Evolutionary conservation across 2,329 filamentous ascomycete genomes (phyloP).

Genomic region (Ascocoryne sarcoides): DNA sequence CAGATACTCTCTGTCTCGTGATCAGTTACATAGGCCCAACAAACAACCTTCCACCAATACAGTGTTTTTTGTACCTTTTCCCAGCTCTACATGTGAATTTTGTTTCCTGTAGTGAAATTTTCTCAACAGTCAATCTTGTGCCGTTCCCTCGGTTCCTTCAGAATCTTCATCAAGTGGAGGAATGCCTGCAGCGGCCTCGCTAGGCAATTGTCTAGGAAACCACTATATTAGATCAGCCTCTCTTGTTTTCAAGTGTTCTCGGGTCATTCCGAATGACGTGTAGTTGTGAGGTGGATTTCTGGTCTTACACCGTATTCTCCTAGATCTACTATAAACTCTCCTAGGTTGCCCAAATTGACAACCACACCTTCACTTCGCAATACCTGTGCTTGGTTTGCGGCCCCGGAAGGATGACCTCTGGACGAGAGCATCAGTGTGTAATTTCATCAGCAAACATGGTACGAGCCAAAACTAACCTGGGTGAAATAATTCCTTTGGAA

Average conservation of each 20-base stretch:
- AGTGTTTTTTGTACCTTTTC: constrained; percentile 1
- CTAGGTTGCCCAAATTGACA: constrained; percentile 27
- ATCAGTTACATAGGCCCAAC: constrained; percentile 23
- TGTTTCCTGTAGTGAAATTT: too few relatives aligned
- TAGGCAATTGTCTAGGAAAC: constrained; percentile 33
- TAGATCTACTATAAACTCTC: constrained; percentile 30
- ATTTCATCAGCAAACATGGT: neutral
- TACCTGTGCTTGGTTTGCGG: constrained; percentile 28
- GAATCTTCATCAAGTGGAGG: constrained; percentile 14
- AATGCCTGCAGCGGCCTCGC: constrained; percentile 20
- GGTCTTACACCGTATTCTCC: constrained; percentile 23
- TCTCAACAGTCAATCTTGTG: neutral
- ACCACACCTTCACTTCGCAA: constrained; percentile 30
- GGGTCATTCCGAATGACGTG: too few relatives aligned
- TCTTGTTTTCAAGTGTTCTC: too few relatives aligned
- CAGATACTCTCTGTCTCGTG: constrained; percentile 15
- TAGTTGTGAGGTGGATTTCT: too few relatives aligned
- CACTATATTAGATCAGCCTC: too few relatives aligned
- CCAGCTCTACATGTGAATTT: too few relatives aligned
- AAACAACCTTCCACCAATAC: constrained; percentile 14
- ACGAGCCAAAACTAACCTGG: constrained; percentile 47
- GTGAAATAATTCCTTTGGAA: constrained; percentile 75
- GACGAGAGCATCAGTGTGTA: neutral
- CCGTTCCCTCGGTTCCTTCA: constrained; percentile 12
- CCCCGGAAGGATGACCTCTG: constrained; percentile 28